These are phyloP conservation scores for Pyrenula aspistea DNA, from an alignment of 495 filamentous ascomycete genomes.

Conservation along the genomic window DNA sequence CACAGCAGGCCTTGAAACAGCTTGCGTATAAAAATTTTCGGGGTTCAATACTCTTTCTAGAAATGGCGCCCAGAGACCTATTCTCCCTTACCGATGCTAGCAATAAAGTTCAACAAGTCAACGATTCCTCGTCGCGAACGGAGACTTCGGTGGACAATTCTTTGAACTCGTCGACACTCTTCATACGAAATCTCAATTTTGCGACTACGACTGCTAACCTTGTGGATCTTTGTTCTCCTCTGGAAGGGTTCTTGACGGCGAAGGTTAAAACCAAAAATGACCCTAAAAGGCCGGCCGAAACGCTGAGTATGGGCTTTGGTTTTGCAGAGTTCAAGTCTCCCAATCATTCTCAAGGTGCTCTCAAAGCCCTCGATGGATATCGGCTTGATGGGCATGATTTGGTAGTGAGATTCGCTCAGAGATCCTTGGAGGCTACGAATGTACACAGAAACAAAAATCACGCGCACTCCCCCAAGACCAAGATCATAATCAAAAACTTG, in stretches of 20 bases:
- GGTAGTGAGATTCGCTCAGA: constrained; percentile 71
- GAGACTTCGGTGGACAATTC: constrained; percentile 39
- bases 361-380: constrained; percentile 75
- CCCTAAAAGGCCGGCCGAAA: constrained; percentile 68
- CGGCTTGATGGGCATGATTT: constrained; percentile 77
- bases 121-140: constrained; percentile 38
- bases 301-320: constrained; percentile 91
- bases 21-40: constrained; percentile 85
- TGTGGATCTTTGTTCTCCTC: constrained; percentile 58
- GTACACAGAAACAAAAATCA: constrained; percentile 69
- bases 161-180: constrained; percentile 64
- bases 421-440: constrained; percentile 73
- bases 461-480: constrained; percentile 60
- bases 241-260: constrained; percentile 77
- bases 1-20: constrained; percentile 65
- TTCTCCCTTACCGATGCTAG: constrained; percentile 35
- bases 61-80: constrained; percentile 80
- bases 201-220: constrained; percentile 67
- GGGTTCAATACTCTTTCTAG: constrained; percentile 81
- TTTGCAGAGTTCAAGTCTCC: constrained; percentile 82
- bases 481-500: constrained; percentile 97
- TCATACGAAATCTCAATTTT: constrained; percentile 89
- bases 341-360: constrained; percentile 63
- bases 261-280: constrained; percentile 80
- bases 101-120: constrained; percentile 14